Base-by-base conservation (phyloP, 2,329 filamentous ascomycete genomes). In the Xylaria sp. region DNA sequence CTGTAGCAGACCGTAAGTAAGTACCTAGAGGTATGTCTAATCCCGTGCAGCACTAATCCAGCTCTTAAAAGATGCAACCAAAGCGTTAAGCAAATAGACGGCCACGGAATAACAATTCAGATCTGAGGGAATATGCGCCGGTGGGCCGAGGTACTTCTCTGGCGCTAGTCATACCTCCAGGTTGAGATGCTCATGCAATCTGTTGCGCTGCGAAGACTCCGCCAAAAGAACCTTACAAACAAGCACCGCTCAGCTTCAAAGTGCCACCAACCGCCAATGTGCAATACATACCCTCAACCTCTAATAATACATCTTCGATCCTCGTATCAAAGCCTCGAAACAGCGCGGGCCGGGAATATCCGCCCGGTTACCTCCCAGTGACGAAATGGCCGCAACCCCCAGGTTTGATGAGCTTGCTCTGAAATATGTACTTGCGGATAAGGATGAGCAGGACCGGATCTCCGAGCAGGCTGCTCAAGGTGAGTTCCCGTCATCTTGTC, bases 341-440 rank as follows among this genome's bases (percentile, higher is more conserved):
- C 45, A 10, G 29, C 54, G 15, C 6, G 58, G 61, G 72, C 55
- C 60, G 42, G 22, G 10, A 38, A 17, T 13, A 47, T 13, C 39
- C 22, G 55, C 60, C 29, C 51, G 31, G 11, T 20, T 44, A 31
- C 42, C 39, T 38, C 17, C 2, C 5, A 29, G 86, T 86, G 83
- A 80, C 65, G 69, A 73, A 27, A 87, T 87, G 85, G 81, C 83
- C 57, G 81, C 62, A n/a, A 27, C 80, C 73, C 82, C 67, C 15
- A 72, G 50, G 39, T 78, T 87, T 70, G 81, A 82, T 69, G 83
- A 85, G 70, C 81, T 86, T 69, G 85, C 85, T 38, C 77, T 86
- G 61, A 81, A 85, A 69, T 87, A 84, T 74, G 85, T 87, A 65
- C 82, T 87, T 45, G 79, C 83, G 9, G 84, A 87, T 61, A 80